A percentile compares a stretch with the other conserved stretches of the same genome.
Conservation (phyloP, 768 basidiomycete genomes). For the Panus rudis region DNA sequence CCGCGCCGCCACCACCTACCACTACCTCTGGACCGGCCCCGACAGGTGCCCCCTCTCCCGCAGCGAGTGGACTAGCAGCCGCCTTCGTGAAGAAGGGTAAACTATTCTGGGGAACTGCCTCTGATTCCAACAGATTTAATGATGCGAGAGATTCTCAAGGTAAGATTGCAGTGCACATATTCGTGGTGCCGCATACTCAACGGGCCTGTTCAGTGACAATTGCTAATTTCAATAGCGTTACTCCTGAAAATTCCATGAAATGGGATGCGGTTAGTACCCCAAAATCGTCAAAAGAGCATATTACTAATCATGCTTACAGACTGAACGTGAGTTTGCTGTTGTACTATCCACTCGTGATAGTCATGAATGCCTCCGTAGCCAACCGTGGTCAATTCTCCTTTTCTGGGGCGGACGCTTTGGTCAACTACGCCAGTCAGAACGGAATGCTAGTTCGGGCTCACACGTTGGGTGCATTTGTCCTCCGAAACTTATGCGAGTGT, state of each 20-base stretch:
- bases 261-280: slow-evolving; percentile 20
- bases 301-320: slow-evolving; percentile 6
- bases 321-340: slow-evolving; percentile 16
- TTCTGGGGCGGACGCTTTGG: slow-evolving; percentile 23
- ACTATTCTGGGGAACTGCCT: slow-evolving; percentile 24
- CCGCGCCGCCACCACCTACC: slow-evolving; percentile 11
- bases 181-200: neutral
- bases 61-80: slow-evolving; percentile 19
- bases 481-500: neutral
- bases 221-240: slow-evolving; percentile 25
- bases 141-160: slow-evolving; percentile 17
- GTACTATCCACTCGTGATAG: neutral
- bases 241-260: slow-evolving; percentile 31
- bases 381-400: slow-evolving; percentile 23
- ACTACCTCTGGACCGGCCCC: slow-evolving; percentile 5
- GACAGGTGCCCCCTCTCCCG: slow-evolving; percentile 13
- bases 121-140: slow-evolving; percentile 22
- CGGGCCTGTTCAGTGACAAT: slow-evolving; percentile 11
- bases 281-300: neutral
- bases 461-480: slow-evolving; percentile 17
- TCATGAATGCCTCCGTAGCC: slow-evolving; percentile 6
- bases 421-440: slow-evolving; percentile 23
- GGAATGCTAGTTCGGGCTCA: slow-evolving; percentile 25
- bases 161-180: neutral
- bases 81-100: slow-evolving; percentile 21